Percentiles rank a stretch among this genome's conserved stretches.
These are phyloP conservation scores for Eucalyptus decipiens DNA, from an alignment of 345 rosid genomes.

Conservation along the genomic window DNA sequence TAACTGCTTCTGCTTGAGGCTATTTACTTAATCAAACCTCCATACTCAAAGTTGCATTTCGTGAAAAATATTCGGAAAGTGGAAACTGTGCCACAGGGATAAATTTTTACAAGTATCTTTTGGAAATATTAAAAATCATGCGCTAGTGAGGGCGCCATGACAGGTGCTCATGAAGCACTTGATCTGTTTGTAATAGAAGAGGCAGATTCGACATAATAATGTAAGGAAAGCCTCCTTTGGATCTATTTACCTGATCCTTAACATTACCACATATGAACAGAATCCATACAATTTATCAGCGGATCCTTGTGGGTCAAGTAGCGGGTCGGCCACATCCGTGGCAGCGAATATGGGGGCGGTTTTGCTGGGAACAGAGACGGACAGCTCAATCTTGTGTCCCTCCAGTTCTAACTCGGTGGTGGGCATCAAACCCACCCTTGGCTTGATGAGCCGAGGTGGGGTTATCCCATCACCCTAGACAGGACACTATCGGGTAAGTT, in stretches of 20 bases:
- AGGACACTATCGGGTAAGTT: slow-evolving; percentile 46
- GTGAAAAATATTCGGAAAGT: neutral
- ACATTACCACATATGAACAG: slow-evolving; percentile 1
- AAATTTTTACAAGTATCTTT: neutral
- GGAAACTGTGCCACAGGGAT: neutral
- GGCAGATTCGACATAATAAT: neutral
- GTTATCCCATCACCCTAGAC: slow-evolving; percentile 57
- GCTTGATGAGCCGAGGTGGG: slow-evolving; percentile 65
- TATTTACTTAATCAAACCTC: neutral
- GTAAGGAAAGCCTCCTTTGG: neutral
- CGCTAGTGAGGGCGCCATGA: neutral
- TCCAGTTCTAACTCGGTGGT: slow-evolving; percentile 43
- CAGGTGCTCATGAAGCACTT: neutral
- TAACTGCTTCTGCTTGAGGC: neutral
- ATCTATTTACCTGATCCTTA: neutral
- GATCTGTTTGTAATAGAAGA: neutral
- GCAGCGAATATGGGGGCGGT: slow-evolving; percentile 57
- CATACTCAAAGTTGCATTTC: neutral
- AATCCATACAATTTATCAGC: slow-evolving; percentile 58
- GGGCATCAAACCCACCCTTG: slow-evolving; percentile 62
- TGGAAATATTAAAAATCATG: neutral
- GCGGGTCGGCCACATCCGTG: slow-evolving; percentile 65
- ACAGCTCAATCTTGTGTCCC: slow-evolving; percentile 60
- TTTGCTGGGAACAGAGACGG: slow-evolving; percentile 58
- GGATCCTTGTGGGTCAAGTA: slow-evolving; percentile 59